Evolutionary conservation across 1,284 basidiomycete genomes (phyloP).

Genomic region (Tremellales sp.): DNA sequence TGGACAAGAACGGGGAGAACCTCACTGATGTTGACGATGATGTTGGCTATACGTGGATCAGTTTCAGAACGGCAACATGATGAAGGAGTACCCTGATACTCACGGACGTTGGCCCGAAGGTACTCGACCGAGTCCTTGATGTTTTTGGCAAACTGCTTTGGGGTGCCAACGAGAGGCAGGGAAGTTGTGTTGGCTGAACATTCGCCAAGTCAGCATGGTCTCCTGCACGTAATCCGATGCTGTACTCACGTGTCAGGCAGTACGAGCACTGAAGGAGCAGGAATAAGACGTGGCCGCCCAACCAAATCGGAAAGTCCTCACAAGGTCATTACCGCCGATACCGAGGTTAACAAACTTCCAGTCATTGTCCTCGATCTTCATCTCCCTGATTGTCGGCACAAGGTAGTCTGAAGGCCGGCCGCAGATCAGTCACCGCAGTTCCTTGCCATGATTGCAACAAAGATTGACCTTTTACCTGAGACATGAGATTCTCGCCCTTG

Average conservation of each 20-base stretch:
- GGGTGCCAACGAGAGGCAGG: constrained; percentile 27
- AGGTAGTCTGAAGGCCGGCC: constrained; percentile 33
- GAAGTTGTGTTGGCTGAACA: constrained; percentile 18
- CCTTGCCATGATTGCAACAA: not conserved
- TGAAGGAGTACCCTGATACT: too few species aligned
- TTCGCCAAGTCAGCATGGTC: constrained; percentile 1
- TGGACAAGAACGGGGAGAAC: not conserved
- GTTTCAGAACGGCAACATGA: not conserved
- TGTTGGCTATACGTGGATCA: constrained; percentile 19
- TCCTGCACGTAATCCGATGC: not conserved
- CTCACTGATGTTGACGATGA: constrained; percentile 41
- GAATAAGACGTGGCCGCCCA: too few species aligned
- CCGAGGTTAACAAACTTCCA: constrained; percentile 48
- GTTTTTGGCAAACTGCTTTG: constrained; percentile 38
- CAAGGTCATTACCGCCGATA: constrained; percentile 48
- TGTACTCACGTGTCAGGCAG: constrained; percentile 7
- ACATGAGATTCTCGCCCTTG: constrained; percentile 19
- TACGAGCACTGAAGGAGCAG: not conserved
- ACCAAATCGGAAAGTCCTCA: constrained; percentile 14
- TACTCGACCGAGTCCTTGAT: constrained; percentile 40
- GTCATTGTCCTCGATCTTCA: constrained; percentile 25
- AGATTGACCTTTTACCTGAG: constrained; percentile 37
- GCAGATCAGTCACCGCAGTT: constrained; percentile 2
- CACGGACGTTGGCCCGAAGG: constrained; percentile 40
- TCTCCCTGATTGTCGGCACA: constrained; percentile 31